Percentiles rank a stretch among this genome's conserved stretches.
Conservation (phyloP, 495 filamentous ascomycete species). For the Podospora sp. region DNA sequence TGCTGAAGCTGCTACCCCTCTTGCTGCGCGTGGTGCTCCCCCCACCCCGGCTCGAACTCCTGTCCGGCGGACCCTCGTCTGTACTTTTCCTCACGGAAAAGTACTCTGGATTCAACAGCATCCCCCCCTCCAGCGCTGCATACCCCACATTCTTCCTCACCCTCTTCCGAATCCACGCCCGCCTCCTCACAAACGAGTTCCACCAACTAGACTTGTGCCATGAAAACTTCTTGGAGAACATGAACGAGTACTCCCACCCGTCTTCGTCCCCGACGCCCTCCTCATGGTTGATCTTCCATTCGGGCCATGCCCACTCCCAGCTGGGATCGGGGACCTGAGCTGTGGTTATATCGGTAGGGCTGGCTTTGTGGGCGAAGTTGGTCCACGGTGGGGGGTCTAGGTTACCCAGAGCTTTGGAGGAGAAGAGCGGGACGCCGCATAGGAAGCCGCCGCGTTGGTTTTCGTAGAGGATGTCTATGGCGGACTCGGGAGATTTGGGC, state of each 20-base stretch:
- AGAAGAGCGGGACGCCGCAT: constrained; percentile 89
- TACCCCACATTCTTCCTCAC: constrained; percentile 58
- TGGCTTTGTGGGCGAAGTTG: constrained; percentile 68
- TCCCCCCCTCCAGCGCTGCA: constrained; percentile 50
- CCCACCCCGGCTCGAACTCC: constrained; percentile 33
- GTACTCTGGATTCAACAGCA: constrained; percentile 74
- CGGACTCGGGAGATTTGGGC: constrained; percentile 50
- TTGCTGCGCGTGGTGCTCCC: constrained; percentile 21
- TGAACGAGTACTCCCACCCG: constrained; percentile 94
- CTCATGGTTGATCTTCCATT: constrained; percentile 92
- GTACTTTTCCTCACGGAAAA: constrained; percentile 68
- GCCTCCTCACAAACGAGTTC: constrained; percentile 84
- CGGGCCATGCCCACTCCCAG: constrained; percentile 95
- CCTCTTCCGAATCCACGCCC: constrained; percentile 87
- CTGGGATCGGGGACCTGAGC: constrained; percentile 93
- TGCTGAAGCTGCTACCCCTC: constrained; percentile 30
- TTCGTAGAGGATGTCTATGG: constrained; percentile 90
- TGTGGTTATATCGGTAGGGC: constrained; percentile 82
- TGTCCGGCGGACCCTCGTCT: constrained; percentile 42
- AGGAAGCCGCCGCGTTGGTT: constrained; percentile 85
- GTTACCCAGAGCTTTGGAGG: constrained; percentile 79
- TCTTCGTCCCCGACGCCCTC: constrained; percentile 75
- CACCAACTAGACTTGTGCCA: constrained; percentile 96
- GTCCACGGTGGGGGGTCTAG: constrained; percentile 88
- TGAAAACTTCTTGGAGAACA: constrained; percentile 70